Base-by-base conservation (phyloP, 2,329 filamentous ascomycete species). In the Fusarium cicatricum region DNA sequence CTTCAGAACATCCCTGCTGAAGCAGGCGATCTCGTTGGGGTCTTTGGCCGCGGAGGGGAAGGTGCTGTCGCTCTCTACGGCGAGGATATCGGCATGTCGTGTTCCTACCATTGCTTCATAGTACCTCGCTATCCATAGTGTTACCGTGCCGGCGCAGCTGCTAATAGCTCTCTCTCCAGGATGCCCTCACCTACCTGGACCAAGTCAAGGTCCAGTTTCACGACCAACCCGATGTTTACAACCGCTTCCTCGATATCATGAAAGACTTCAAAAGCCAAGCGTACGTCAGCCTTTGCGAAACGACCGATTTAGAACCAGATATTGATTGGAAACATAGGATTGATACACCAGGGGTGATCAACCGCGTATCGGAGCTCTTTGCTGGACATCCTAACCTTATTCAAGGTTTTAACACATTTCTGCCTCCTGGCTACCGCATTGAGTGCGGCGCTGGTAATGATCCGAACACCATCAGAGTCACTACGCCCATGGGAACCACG, bases 221-320 rank as follows among this genome's bases (percentile, higher is more conserved):
- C 57, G 94, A 98, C 61, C 92, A 97, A 65, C 93, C 95, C 4
- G 94, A 98, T 74, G 95, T 99, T 1, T 99, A 99, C 71, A 98
- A 98, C 70, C 84, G 91, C 32, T 98, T 99, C 68, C 79, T 99
- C 39, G 95, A 99, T 68, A 99, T 99, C 42, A 99, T 99, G 95
- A 99, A 99, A 72, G 95, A 99, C 68, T 99, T 99, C 75, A 99
- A 99, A 77, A 97, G 92, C 69, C 94, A 97, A 77, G 92, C 93
- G 85, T 93, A 80, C 78, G 90, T 83, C 50, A 17, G 15, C 40
- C 34, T 21, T 4, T 23, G 11, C 15, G n/a, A 10, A 9, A 37
- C 23, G 48, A 38, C 12, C 21, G 12, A 36, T 16, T 2, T 11
- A 10, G 15, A 14, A 9, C 19, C 11, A 9, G 10, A 34, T 53